Evolutionary conservation across 75 land plant genomes (phyloP).

Genomic region (Sequoiadendron giganteum): DNA sequence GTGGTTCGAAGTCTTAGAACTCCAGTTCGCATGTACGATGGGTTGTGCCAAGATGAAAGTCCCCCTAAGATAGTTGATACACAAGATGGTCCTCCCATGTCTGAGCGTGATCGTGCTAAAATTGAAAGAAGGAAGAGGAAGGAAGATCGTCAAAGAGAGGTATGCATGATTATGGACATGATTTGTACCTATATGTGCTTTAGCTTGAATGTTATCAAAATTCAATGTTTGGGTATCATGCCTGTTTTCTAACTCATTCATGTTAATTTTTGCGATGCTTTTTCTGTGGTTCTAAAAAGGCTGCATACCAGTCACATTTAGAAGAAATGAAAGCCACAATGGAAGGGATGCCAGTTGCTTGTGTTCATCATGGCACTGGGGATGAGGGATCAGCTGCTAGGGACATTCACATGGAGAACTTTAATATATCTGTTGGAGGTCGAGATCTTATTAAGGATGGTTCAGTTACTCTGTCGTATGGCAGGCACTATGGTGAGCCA

Average conservation of each 20-base stretch:
- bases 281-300: constrained; percentile 35
- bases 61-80: constrained; percentile 54
- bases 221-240: neutral
- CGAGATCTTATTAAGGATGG: constrained; percentile 90
- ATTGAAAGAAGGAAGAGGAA: constrained; percentile 85
- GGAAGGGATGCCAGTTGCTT: constrained; percentile 90
- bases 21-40: constrained; percentile 94
- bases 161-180: constrained; percentile 8
- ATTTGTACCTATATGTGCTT: neutral
- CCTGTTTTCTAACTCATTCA: neutral
- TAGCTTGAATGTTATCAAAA: constrained; percentile 2
- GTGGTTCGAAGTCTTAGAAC: constrained; percentile 79
- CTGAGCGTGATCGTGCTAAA: constrained; percentile 86
- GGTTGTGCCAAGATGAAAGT: constrained; percentile 68
- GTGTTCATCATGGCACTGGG: constrained; percentile 71
- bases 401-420: constrained; percentile 94
- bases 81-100: constrained; percentile 61
- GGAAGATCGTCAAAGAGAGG: constrained; percentile 95
- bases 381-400: constrained; percentile 62
- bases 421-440: constrained; percentile 94
- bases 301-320: constrained; percentile 81
- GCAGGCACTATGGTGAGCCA: constrained; percentile 94
- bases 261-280: neutral
- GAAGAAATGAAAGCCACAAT: constrained; percentile 86
- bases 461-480: constrained; percentile 81